These are phyloP conservation scores for Penicillium chermesinum DNA, from an alignment of 495 filamentous ascomycete genomes.

Conservation along the genomic window DNA sequence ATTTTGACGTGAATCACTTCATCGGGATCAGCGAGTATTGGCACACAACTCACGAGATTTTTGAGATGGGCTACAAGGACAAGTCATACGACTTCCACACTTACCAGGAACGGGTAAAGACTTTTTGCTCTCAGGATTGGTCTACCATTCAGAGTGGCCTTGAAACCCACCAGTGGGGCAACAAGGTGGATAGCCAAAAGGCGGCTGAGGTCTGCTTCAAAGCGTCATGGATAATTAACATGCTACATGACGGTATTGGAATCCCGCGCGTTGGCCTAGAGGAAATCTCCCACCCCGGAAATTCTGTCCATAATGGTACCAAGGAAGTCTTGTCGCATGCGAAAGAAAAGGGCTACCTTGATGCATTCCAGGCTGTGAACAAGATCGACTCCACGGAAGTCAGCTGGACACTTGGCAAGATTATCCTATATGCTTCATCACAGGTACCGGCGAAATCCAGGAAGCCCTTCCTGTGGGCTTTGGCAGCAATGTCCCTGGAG, in stretches of 20 bases:
- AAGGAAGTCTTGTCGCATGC: constrained; percentile 64
- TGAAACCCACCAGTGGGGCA: constrained; percentile 61
- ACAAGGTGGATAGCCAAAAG: constrained; percentile 67
- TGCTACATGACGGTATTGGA: constrained; percentile 93
- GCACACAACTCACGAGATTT: constrained; percentile 96
- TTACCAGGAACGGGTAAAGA: constrained; percentile 78
- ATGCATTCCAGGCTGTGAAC: constrained; percentile 88
- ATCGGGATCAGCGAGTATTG: constrained; percentile 98
- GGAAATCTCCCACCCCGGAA: constrained; percentile 34
- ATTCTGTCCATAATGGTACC: constrained; percentile 61
- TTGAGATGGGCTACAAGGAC: constrained; percentile 73
- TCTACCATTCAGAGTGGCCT: constrained; percentile 61
- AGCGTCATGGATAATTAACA: constrained; percentile 93
- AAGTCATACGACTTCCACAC: constrained; percentile 87
- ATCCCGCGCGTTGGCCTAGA: constrained; percentile 87
- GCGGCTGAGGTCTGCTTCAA: constrained; percentile 94
- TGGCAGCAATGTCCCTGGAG: constrained; percentile 66
- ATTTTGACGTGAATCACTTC: constrained; percentile 97
- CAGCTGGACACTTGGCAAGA: constrained; percentile 97
- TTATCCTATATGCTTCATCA: constrained; percentile 92
- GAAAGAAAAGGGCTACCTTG: constrained; percentile 73
- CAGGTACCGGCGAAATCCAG: constrained; percentile 64
- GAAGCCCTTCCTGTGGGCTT: constrained; percentile 78
- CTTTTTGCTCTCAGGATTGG: constrained; percentile 87
- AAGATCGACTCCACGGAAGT: constrained; percentile 91